Evolutionary conservation across 352 stramenopile species (phyloP).

Genomic region (Phytophthora constricta): DNA sequence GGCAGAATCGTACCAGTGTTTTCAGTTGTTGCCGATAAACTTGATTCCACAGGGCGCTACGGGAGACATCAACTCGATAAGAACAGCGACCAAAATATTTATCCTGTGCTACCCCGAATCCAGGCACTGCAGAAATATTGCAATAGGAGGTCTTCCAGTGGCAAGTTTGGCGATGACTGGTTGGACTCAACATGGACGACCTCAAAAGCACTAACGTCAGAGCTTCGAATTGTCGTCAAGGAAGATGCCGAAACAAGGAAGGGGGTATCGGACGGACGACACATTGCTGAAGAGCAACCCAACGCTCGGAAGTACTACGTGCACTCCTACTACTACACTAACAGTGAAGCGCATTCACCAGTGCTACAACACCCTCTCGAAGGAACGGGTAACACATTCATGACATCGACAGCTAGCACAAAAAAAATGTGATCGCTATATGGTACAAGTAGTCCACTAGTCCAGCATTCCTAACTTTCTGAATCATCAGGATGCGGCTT

Average conservation of each 20-base stretch:
- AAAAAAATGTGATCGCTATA: slow-evolving; percentile 7
- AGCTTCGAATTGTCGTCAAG: slow-evolving; percentile 20
- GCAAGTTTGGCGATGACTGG: not conserved
- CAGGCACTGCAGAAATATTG: slow-evolving; percentile 19
- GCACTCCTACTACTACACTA: slow-evolving; percentile 23
- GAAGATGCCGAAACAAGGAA: not conserved
- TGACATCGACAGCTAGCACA: not conserved
- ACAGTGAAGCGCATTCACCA: not conserved
- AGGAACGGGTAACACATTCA: too few species aligned
- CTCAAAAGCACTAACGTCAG: not conserved
- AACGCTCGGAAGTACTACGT: slow-evolving; percentile 10
- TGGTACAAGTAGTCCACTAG: not conserved
- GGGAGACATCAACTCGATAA: slow-evolving; percentile 1
- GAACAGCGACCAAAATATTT: slow-evolving; percentile 10
- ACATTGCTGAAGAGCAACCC: too few species aligned
- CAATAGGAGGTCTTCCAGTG: not conserved
- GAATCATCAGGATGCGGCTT: too few species aligned
- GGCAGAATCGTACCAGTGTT: slow-evolving; percentile 14
- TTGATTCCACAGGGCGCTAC: slow-evolving; percentile 3
- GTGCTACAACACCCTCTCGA: not conserved
- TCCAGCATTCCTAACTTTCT: too few species aligned
- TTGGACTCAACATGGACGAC: not conserved
- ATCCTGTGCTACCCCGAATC: slow-evolving; percentile 25
- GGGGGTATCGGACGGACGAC: not conserved
- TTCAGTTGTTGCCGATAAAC: not conserved